Base-by-base conservation (phyloP, 2,329 filamentous ascomycete species). In the Tolypocladium ophioglossoides region DNA sequence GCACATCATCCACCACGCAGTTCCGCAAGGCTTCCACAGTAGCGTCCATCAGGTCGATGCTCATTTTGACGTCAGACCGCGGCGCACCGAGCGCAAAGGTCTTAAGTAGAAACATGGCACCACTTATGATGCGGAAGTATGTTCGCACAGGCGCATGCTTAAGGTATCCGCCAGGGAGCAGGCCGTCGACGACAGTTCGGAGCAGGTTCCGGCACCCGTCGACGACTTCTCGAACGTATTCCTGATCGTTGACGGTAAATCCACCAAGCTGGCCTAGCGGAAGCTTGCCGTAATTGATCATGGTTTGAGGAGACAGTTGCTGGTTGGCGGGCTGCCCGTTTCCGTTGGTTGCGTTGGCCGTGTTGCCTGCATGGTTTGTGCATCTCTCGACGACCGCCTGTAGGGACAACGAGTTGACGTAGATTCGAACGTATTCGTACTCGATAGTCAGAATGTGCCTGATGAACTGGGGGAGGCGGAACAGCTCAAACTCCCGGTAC, bases 331-430 rank as follows among this genome's bases (percentile, higher is more conserved):
- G 67, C 30, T 68, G 58, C 18, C 68, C 62, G 44, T 53, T 52
- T 24, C 66, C 69, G 38, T 68, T 67, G 48, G 67, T 70, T 6
- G 68, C 67, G 6, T 64, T 63, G 16, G 71, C 66, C n/a, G 69
- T 71, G 55, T 75, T 74, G 12, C 72, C 74, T 22, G 85, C 84
- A 59, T 91, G 87, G 57, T 80, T 91, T 8, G 90, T 92, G 71
- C 89, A 96, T 56, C 91, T 83, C 70, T 96, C 92, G 7, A 97
- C 90, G 4, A 97, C 91, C 24, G 94, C 94, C 71, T 99, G 94
- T 2, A 99, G 75, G 2, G 91, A 91, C 2, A 99, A 77, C 1
- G 91, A 96, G 68, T 97, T 96, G 72, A 96, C 82, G 66, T 97
- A 97, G 51, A 96, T 87, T 63, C 92, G 83, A 30, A 92, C 90